Percentiles rank a stretch among this genome's conserved stretches.
Evolutionary conservation across 208 protist species (phyloP).

Genomic region (Trypanosoma melophagium): DNA sequence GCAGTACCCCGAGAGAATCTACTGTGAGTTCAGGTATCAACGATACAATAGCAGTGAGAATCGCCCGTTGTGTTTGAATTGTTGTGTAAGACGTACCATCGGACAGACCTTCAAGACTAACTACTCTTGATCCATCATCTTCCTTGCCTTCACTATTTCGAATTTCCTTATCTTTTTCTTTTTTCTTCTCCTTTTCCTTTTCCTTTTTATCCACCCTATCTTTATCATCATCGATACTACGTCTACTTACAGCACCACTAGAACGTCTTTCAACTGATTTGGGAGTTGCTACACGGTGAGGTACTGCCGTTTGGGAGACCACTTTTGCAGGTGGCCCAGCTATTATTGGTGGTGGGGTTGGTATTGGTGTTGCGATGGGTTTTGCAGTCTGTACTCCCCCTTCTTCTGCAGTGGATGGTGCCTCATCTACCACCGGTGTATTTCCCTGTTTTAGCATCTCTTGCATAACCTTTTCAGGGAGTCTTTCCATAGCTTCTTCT

Average conservation of each 20-base stretch:
- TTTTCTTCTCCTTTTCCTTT: not conserved
- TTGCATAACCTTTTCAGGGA: conserved; percentile 60
- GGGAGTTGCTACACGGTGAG: too few species aligned
- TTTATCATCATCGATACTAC: conserved; percentile 1
- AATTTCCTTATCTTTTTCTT: not conserved
- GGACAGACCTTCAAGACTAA: not conserved
- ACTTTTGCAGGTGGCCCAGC: too few species aligned
- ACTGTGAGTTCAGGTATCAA: conserved; percentile 83
- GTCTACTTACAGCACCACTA: not conserved
- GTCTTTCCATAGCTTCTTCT: conserved; percentile 39
- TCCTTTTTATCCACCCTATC: not conserved
- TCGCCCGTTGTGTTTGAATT: conserved; percentile 65
- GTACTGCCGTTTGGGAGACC: too few species aligned
- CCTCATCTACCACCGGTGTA: not conserved
- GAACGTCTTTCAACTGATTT: too few species aligned
- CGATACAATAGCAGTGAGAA: conserved; percentile 80
- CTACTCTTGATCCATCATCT: not conserved
- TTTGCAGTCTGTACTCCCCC: not conserved
- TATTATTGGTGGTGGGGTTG: too few species aligned
- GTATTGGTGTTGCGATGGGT: not conserved
- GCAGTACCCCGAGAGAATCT: conserved; percentile 76
- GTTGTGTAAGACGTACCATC: conserved; percentile 27
- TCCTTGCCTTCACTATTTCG: not conserved
- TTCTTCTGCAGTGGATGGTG: not conserved
- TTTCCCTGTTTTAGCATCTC: conserved; percentile 45